Base-by-base conservation (phyloP, 73 alveolate genomes). In the Halteria grandinella region DNA sequence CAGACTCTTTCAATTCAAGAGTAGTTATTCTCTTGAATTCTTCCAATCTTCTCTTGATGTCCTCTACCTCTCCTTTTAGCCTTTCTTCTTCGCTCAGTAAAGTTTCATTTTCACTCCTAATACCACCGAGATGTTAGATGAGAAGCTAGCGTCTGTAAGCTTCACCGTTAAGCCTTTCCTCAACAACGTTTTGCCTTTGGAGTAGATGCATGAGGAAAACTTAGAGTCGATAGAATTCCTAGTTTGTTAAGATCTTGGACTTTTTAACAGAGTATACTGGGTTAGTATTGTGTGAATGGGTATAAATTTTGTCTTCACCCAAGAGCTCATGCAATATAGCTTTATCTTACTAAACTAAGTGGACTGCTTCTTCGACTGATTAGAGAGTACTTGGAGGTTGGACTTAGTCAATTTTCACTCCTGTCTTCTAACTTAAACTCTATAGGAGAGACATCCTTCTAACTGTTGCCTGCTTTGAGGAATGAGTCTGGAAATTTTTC, bases 81-180 rank as follows among this genome's bases (percentile, higher is more conserved):
- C n/a, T 66, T 28, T 66, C 80, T 25, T 66, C 80, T 33, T 66
- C 80, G 28, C 53, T 44, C 29, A 66, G 7, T 21, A 66, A 32
- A 6, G 17, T 7, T 18, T 12, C 6, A 44, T 44, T 44, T 18
- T 66, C 80, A 41, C 37, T 20, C 10, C 17, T 25, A 2, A 66
- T 15, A 2, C 18, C 32, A 33, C 10, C 18, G 4, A 44, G 27
- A 27, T 27, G 39, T 3, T 1, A 5, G 17, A 10, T 3, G 3
- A 66, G 50, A 7, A 8, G 37, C 1, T 7, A 1, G 20, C 47
- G 29, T 25, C 47, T 27, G 34, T 1, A 10, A 12, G 27, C 36
- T 1, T 7, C 14, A 12, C 53, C 18, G 15, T 66, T 55, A 27
- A 18, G 10, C 31, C 47, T 25, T 1, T 14, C 4, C 15, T 57